Base-by-base conservation (phyloP, 2,329 filamentous ascomycete species). In the Aspergillus felis region DNA sequence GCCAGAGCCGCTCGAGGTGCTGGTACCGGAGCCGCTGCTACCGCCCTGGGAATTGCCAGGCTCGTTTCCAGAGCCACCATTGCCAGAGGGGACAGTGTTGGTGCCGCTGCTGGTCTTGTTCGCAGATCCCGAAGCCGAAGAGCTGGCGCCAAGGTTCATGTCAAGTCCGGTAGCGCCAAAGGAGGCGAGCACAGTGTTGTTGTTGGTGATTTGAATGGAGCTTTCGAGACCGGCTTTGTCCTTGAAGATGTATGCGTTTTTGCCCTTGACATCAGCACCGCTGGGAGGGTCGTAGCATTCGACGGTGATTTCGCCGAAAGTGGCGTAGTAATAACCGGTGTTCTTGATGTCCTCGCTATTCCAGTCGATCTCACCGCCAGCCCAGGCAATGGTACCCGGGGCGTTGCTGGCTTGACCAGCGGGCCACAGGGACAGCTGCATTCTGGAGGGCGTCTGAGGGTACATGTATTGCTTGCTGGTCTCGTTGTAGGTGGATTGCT, bases 341-440 rank as follows among this genome's bases (percentile, higher is more conserved):
- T 84, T 82, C 77, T 91, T 80, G 81, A 97, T 93, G 75, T 95
- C 90, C 22, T 81, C 79, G 63, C 84, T 85, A 71, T 89, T 79
- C 93, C 94, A 99, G 80, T 96, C 83, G 62, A 99, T 93, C 53
- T 84, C 78, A 66, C 94, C 94, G 70, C 94, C 94, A 20, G 93
- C 91, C 94, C 94, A 99, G 54, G 87, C 82, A 63, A 96, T 84
- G 35, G 94, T 97, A 56, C 94, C 94, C 72, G 89, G 71, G 44
- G 84, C 88, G 74, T 97, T 97, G 70, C 82, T 82, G 9, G 85
- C 77, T 50, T 90, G 84, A 71, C 94, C 94, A 68, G 91, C 94
- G 44, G 94, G 94, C 94, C 94, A 99, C 69, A 99, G 86, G 17
- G 94, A 97, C 52, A 99, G 83, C 80, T 97, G 91, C 53, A 99